These are phyloP conservation scores for Isabelozyma heimii DNA, from an alignment of 805 yeast species.

Conservation along the genomic window DNA sequence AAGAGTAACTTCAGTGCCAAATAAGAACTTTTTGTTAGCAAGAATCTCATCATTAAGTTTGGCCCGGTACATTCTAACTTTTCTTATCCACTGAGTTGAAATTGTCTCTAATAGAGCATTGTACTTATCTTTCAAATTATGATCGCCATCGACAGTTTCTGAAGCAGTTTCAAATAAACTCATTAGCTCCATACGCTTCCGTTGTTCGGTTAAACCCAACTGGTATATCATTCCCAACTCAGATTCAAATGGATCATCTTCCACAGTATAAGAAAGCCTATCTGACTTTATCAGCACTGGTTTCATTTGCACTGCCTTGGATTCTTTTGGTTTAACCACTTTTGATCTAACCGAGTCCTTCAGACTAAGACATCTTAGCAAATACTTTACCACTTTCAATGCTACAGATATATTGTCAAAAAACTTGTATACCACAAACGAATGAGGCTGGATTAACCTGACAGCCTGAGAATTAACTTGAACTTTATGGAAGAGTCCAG, in stretches of 20 bases:
- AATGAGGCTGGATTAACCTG: slow-evolving; percentile 36
- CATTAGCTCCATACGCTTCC: slow-evolving; percentile 32
- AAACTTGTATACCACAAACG: slow-evolving; percentile 33
- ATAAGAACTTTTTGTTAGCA: slow-evolving; percentile 28
- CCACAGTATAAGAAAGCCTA: slow-evolving; percentile 32
- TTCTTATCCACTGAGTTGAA: slow-evolving; percentile 68
- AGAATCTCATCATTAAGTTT: slow-evolving; percentile 38
- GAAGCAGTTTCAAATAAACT: slow-evolving; percentile 18
- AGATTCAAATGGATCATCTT: slow-evolving; percentile 44
- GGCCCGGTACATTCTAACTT: slow-evolving; percentile 48
- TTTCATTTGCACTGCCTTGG: slow-evolving; percentile 26
- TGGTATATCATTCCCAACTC: slow-evolving; percentile 42
- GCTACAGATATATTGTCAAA: slow-evolving; percentile 38
- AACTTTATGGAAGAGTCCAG: slow-evolving; percentile 12
- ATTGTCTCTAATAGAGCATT: slow-evolving; percentile 42
- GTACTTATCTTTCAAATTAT: slow-evolving; percentile 23
- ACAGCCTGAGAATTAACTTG: slow-evolving; percentile 22
- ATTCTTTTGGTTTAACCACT: slow-evolving; percentile 28
- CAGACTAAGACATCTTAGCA: slow-evolving; percentile 22
- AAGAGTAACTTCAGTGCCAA: slow-evolving; percentile 30
- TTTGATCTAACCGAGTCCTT: slow-evolving; percentile 7
- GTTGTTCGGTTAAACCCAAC: slow-evolving; percentile 38
- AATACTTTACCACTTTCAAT: slow-evolving; percentile 31
- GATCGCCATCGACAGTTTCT: slow-evolving; percentile 5
- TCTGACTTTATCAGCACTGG: slow-evolving; percentile 22